These are phyloP conservation scores for Hypoxylon subgilvum DNA, from an alignment of 495 filamentous ascomycete genomes.

Conservation along the genomic window DNA sequence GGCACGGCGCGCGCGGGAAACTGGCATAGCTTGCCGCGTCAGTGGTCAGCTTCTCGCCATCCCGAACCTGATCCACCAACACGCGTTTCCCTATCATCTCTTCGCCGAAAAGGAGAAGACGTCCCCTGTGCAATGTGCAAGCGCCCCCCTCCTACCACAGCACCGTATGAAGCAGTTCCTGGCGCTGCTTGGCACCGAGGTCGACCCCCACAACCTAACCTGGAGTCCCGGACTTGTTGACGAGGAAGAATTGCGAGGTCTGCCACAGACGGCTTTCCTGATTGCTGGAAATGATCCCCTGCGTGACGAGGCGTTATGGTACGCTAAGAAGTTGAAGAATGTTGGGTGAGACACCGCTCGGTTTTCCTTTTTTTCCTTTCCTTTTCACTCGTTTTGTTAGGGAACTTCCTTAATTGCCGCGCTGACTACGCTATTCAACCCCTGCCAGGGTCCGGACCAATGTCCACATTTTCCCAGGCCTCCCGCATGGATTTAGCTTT, in stretches of 20 bases:
- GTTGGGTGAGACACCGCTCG: constrained; percentile 49
- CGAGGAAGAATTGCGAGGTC: constrained; percentile 46
- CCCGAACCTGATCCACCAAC: constrained; percentile 43
- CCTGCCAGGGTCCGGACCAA: constrained; percentile 35
- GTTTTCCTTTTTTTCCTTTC: no score
- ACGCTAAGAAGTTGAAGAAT: constrained; percentile 51
- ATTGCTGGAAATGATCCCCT: constrained; percentile 56
- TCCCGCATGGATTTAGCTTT: constrained; percentile 35
- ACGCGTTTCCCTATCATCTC: constrained; percentile 48
- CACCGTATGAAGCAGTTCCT: constrained; percentile 44
- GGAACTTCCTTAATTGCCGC: background rate
- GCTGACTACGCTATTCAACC: background rate
- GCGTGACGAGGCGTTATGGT: constrained; percentile 55
- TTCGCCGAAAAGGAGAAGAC: constrained; percentile 44
- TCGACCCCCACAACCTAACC: constrained; percentile 38
- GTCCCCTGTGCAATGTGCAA: constrained; percentile 48
- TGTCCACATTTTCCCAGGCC: constrained; percentile 39
- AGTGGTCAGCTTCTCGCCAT: constrained; percentile 55
- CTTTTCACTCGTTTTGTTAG: no score
- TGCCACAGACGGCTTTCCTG: constrained; percentile 54
- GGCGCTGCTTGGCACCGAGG: constrained; percentile 36
- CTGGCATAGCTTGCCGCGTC: constrained; percentile 42
- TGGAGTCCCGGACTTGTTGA: constrained; percentile 52
- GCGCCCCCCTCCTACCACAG: constrained; percentile 49
- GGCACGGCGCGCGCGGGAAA: constrained; percentile 31